Evolutionary conservation across 495 filamentous ascomycete genomes (phyloP), one percentile per base, ranked within the genome.

Genomic region (Trichocladium uniseriatum): DNA sequence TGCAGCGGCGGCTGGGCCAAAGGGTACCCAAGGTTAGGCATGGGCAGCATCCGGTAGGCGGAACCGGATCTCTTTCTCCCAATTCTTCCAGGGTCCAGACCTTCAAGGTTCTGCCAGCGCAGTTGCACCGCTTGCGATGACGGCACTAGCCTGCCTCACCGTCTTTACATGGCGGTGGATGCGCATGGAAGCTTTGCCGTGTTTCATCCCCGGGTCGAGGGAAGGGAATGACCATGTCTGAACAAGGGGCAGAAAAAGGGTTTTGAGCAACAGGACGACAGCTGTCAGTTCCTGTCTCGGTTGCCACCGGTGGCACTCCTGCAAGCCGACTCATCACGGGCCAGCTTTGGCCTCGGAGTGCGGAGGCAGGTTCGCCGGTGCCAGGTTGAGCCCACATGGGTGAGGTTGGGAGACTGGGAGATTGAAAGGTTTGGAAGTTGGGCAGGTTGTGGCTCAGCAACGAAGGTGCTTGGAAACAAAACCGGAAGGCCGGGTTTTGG

Each of bases 91-190:
- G 48, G 14, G 38, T 37, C 24, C 44, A 48, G n/a, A 28, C 24
- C 24, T 3, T 8, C 24, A 27, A 4, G 24, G 3, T 27, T 27
- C 24, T 27, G 24, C 3, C 24, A 27, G 3, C n/a, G n/a, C n/a
- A n/a, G 24, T 8, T 27, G 4, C 4, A 27, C 24, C 24, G 15
- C 46, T 52, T 50, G 51, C 55, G 48, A 56, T 52, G 53, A 56
- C 58, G 53, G 60, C 53, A 54, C 55, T 61, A 51, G 52, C 54
- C 58, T 56, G 22, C 31, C n/a, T n/a, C n/a, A n/a, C n/a, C n/a
- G n/a, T n/a, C n/a, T n/a, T n/a, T n/a, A n/a, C n/a, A n/a, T n/a
- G n/a, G 9, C 5, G 31, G 4, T 32, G 5, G 31, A 4, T 11
- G 31, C 13, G 31, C 9, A 14, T 10, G 31, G 31, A 32, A 5